A percentile compares a stretch with the other conserved stretches of the same genome.
Conservation (phyloP, 2,329 filamentous ascomycete genomes). For the Trichoderma brevicompactum region DNA sequence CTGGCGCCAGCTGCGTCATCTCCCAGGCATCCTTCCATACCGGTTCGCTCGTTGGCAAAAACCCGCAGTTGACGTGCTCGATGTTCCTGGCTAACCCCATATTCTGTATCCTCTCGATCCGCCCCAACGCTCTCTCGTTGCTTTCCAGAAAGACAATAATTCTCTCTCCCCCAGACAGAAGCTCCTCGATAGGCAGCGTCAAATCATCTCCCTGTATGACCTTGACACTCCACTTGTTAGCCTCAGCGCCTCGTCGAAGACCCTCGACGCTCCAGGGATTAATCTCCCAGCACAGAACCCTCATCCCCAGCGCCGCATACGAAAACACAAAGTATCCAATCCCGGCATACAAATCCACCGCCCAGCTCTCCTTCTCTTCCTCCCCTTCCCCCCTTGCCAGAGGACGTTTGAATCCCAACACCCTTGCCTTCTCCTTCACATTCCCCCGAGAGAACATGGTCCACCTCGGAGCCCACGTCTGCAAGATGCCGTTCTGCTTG, state of each 20-base stretch:
- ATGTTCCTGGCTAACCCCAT: constrained; percentile 46
- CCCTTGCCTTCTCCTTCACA: constrained; percentile 80
- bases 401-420: constrained; percentile 58
- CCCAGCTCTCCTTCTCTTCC: constrained; percentile 47
- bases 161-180: constrained; percentile 51
- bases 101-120: constrained; percentile 46
- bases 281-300: constrained; percentile 85
- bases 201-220: constrained; percentile 54
- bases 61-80: constrained; percentile 66
- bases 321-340: constrained; percentile 94
- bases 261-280: constrained; percentile 90
- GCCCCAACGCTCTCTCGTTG: constrained; percentile 58
- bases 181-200: constrained; percentile 43
- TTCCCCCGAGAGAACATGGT: constrained; percentile 97
- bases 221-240: constrained; percentile 67
- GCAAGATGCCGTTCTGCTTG: constrained; percentile 76
- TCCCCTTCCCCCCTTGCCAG: not conserved
- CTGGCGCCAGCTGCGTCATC: constrained; percentile 43
- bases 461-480: constrained; percentile 86
- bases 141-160: constrained; percentile 73
- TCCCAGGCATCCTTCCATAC: constrained; percentile 59
- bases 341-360: constrained; percentile 85
- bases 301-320: constrained; percentile 72
- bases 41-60: constrained; percentile 61
- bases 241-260: constrained; percentile 71